phyloP scores from a whole-genome alignment of 2,329 filamentous ascomycete species.

The Curvularia eragrostidis region DNA sequence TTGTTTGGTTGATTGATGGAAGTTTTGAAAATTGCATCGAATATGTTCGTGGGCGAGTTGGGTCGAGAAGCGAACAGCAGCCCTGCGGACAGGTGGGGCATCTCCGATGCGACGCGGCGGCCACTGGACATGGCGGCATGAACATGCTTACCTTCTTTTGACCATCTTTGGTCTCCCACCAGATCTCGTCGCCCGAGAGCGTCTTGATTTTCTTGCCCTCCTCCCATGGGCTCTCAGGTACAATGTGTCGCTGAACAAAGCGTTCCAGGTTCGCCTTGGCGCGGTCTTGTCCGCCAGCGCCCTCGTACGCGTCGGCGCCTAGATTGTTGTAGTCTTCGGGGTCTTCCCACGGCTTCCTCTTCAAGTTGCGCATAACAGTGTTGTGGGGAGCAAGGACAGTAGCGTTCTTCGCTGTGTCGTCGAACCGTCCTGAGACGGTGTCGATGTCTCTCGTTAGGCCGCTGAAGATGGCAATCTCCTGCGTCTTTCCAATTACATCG shows the following conservation, averaged over 20 bases:
- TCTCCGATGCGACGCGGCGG: conserved; percentile 1
- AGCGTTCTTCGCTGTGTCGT: conserved; percentile 70
- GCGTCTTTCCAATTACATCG: conserved; percentile 82
- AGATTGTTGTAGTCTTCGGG: conserved; percentile 72
- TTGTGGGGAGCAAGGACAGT: conserved; percentile 91
- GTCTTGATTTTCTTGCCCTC: conserved; percentile 71
- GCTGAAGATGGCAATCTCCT: conserved; percentile 82
- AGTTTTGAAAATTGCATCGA: neutral
- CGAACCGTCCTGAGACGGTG: conserved; percentile 71
- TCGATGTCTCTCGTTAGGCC: conserved; percentile 79
- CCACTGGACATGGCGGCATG: conserved; percentile 10
- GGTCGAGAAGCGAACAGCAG: conserved; percentile 2
- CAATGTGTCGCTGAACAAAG: conserved; percentile 87
- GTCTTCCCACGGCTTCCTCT: conserved; percentile 86
- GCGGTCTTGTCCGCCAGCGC: conserved; percentile 74
- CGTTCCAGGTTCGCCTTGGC: conserved; percentile 76
- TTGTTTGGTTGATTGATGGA: conserved; percentile 21
- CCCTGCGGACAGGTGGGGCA: conserved; percentile 11
- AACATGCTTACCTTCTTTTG: conserved; percentile 65
- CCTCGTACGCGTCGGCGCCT: conserved; percentile 77
- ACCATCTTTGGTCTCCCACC: conserved; percentile 79
- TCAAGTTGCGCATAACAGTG: conserved; percentile 75
- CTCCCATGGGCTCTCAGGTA: conserved; percentile 77
- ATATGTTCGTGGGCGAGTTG: conserved; percentile 4
- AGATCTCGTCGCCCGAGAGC: conserved; percentile 72